Conservation (phyloP, 176 grass and related monocot genomes). For the Rhynchospora pubera region DNA sequence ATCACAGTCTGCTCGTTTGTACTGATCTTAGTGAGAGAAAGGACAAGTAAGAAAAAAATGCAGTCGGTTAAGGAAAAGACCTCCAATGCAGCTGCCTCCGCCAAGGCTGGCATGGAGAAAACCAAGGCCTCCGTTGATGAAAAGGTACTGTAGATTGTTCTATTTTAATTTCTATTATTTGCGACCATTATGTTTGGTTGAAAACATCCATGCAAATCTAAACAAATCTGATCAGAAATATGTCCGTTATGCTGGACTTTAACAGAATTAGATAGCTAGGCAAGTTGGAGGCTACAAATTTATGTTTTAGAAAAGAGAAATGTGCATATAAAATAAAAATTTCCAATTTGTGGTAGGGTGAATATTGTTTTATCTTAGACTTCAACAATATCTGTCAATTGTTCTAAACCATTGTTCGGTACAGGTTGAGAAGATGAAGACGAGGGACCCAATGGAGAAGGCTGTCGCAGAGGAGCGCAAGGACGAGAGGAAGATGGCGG, state of each 20-base stretch:
- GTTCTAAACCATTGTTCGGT: neutral
- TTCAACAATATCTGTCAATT: too few species aligned
- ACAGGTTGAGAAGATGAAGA: constrained; percentile 60
- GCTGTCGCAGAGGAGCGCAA: constrained; percentile 38
- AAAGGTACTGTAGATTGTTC: constrained; percentile 29
- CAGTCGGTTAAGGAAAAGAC: constrained; percentile 36
- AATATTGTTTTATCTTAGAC: too few species aligned
- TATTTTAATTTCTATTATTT: neutral
- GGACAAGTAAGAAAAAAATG: constrained; percentile 4
- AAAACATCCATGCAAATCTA: too few species aligned
- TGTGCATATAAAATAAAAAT: neutral
- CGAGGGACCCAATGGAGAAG: constrained; percentile 47
- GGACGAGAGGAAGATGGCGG: constrained; percentile 36
- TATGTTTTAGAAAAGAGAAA: neutral
- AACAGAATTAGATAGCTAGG: neutral
- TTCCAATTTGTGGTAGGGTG: neutral
- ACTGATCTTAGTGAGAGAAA: neutral
- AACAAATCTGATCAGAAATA: too few species aligned
- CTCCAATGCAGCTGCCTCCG: constrained; percentile 33
- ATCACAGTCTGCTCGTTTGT: neutral
- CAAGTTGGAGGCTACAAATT: neutral
- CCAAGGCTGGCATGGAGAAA: constrained; percentile 62
- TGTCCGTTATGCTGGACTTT: too few species aligned
- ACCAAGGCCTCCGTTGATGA: constrained; percentile 47
- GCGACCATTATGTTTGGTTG: too few species aligned